Base-by-base conservation (phyloP, 1,284 basidiomycete genomes). In the Cutaneotrichosporon cutaneum region DNA sequence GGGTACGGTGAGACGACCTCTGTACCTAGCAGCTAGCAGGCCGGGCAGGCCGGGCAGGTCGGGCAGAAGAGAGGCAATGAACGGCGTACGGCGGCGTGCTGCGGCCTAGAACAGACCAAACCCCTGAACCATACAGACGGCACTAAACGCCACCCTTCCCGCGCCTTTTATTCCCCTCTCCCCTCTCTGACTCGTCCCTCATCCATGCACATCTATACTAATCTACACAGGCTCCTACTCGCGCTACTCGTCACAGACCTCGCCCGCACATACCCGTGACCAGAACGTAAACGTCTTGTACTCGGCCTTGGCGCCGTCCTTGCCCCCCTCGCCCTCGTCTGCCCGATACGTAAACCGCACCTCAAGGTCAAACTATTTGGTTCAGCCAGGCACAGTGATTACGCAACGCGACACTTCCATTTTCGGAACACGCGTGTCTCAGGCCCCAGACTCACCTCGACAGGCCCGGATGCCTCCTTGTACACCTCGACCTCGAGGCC, bases 341-440 rank as follows among this genome's bases (percentile, higher is more conserved):
- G 90, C 89, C 36, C 89, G 86, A 76, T 97, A 96, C 0, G 92
- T 94, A 76, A 92, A 96, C 6, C 90, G 87, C 1, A 96, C 88
- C 62, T 93, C 84, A 85, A 95, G 88, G 71, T 94, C 93, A 76
- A 94, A 92, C 92, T 95, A 56, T 51, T 51, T 51, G 48, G 48
- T 51, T 51, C 48, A 51, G 59, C 26, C 54, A 56, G 54, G 36
- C 26, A 47, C 54, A 39, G 53, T 54, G 26, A 39, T 42, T 9
- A 30, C 30, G 5, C n/a, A n/a, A 9, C 30, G 30, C 7, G 50
- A n/a, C 26, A 7, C n/a, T 26, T 14, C 13, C 50, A 18, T n/a
- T 26, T 18, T 32, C 50, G 30, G 50, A 26, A 30, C 24, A 22
- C 16, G 24, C 27, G 24, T 26, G 22, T 48, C 47, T 48, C 24